Evolutionary conservation across 768 basidiomycete species (phyloP).

Genomic region (Auricularia sp.): DNA sequence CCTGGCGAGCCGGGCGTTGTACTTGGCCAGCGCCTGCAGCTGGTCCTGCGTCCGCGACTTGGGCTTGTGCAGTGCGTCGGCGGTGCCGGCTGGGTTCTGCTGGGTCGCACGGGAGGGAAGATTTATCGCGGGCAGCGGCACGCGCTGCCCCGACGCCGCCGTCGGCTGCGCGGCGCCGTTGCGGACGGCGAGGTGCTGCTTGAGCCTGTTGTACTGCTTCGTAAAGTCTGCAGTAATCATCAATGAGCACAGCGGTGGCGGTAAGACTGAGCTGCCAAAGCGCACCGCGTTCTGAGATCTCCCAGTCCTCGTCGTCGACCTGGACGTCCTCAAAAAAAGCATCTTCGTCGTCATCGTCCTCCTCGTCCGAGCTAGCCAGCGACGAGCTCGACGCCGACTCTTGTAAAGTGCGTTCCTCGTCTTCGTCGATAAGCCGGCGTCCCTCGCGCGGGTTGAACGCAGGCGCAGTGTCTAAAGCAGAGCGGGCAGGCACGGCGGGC

Average conservation of each 20-base stretch:
- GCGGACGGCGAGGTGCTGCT: slow-evolving; percentile 81
- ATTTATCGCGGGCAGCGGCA: slow-evolving; percentile 62
- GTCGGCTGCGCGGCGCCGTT: background rate
- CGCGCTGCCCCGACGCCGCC: slow-evolving; percentile 45
- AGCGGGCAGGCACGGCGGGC: slow-evolving; percentile 13
- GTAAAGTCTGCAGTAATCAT: slow-evolving; percentile 66
- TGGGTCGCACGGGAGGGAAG: slow-evolving; percentile 33
- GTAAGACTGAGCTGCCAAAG: background rate
- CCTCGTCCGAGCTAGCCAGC: slow-evolving; percentile 11
- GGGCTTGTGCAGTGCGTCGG: background rate
- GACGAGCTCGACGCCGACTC: slow-evolving; percentile 16
- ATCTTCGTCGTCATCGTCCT: slow-evolving; percentile 30
- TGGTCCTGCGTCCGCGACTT: slow-evolving; percentile 47
- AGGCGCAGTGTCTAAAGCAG: slow-evolving; percentile 5
- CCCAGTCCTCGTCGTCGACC: slow-evolving; percentile 84
- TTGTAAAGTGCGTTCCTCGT: slow-evolving; percentile 6
- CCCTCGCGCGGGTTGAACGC: slow-evolving; percentile 17
- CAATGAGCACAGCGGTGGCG: background rate
- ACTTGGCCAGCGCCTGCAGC: slow-evolving; percentile 64
- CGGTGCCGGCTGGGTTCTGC: slow-evolving; percentile 13
- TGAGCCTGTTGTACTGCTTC: slow-evolving; percentile 91
- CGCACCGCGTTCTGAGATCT: slow-evolving; percentile 71
- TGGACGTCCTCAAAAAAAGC: slow-evolving; percentile 43
- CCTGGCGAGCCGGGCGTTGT: slow-evolving; percentile 59
- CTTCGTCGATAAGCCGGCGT: slow-evolving; percentile 25